These are phyloP conservation scores for Exobasidium cylindrosporum DNA, from an alignment of 1,284 basidiomycete species.

Conservation along the genomic window DNA sequence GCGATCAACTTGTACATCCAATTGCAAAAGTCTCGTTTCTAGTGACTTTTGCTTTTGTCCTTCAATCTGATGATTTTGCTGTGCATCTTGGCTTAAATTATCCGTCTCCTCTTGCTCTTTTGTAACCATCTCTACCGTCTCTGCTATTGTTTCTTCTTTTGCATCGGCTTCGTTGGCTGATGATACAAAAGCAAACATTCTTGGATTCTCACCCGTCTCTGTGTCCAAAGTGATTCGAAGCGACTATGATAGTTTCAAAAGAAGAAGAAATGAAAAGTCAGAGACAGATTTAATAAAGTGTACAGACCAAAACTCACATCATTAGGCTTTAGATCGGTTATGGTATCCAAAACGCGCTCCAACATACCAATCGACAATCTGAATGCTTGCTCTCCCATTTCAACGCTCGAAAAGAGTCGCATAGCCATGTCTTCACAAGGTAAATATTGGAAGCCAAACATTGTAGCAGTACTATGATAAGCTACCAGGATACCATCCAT, in stretches of 20 bases:
- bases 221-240: slow-evolving; percentile 45
- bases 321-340: slow-evolving; percentile 65
- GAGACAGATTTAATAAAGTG: too few species aligned
- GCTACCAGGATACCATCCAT: slow-evolving; percentile 97
- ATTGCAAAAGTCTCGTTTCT: slow-evolving; percentile 25
- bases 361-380: slow-evolving; percentile 71
- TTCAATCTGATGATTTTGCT: background rate
- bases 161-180: background rate
- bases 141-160: background rate
- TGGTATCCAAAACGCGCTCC: slow-evolving; percentile 68
- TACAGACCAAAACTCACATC: too few species aligned
- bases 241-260: too few species aligned
- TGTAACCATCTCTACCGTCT: background rate
- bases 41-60: background rate
- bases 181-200: slow-evolving; percentile 44
- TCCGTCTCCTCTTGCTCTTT: background rate
- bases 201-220: slow-evolving; percentile 17
- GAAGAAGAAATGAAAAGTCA: background rate
- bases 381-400: slow-evolving; percentile 73
- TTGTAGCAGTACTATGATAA: slow-evolving; percentile 83
- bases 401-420: slow-evolving; percentile 68
- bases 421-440: slow-evolving; percentile 83
- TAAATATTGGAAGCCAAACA: slow-evolving; percentile 95
- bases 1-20: slow-evolving; percentile 47
- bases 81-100: background rate